These are phyloP conservation scores for Rhypophila decipiens DNA, from an alignment of 495 filamentous ascomycete genomes.

Conservation along the genomic window DNA sequence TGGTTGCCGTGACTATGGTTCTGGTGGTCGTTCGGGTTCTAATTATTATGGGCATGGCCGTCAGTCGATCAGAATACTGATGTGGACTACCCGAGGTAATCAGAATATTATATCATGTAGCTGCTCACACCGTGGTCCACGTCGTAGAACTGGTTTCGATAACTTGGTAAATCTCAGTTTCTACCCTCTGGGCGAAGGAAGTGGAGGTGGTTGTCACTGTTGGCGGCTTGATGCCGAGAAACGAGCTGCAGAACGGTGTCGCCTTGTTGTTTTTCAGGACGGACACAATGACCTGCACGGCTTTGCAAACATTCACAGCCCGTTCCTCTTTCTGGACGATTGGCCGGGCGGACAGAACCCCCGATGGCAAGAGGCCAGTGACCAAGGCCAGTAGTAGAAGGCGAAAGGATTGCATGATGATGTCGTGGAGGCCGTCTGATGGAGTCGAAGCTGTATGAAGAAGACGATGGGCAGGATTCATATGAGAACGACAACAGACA, in stretches of 20 bases:
- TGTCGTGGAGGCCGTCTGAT: not conserved
- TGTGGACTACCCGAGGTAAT: not conserved
- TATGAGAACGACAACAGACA: not conserved
- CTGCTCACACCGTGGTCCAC: not conserved
- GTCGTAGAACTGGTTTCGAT: not conserved
- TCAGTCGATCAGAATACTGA: not conserved
- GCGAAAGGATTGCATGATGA: not conserved
- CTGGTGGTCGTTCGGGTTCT: not conserved
- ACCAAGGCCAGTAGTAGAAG: not conserved
- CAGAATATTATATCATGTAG: not conserved
- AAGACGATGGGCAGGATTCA: not conserved
- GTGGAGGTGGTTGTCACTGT: not conserved
- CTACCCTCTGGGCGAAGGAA: not conserved
- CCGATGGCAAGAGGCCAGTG: not conserved
- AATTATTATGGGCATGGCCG: not conserved
- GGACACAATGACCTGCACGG: not conserved
- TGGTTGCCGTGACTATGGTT: not conserved
- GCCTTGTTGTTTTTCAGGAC: not conserved
- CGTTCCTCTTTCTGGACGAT: not conserved
- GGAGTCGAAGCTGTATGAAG: not conserved
- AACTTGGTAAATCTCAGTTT: not conserved
- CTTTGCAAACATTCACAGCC: not conserved
- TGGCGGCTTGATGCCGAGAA: not conserved
- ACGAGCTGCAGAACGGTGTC: not conserved
- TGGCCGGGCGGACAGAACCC: not conserved